Conservation (phyloP, 345 rosid genomes). For the Dipteronia dyeriana region DNA sequence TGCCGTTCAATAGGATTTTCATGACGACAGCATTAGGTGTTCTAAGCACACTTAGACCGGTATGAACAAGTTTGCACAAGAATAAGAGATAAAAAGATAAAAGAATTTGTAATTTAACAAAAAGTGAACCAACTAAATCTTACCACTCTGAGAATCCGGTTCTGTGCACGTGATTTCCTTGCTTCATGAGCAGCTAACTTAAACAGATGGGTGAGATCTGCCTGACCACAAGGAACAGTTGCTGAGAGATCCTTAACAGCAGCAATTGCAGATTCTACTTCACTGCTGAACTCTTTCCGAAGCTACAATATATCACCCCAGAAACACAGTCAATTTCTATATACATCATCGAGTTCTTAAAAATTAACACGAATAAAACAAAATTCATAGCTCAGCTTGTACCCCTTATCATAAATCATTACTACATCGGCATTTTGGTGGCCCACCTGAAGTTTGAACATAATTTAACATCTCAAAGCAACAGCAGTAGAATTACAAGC, state of each 20-base stretch:
- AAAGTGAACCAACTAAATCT: conserved; percentile 18
- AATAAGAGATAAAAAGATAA: background rate
- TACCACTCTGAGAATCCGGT: conserved; percentile 86
- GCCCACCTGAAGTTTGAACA: background rate
- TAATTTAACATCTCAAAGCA: background rate
- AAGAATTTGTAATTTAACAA: background rate
- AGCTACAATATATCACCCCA: conserved; percentile 40
- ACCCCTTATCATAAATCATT: background rate
- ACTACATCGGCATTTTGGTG: background rate
- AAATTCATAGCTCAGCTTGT: too few species aligned
- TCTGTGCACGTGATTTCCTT: conserved; percentile 62
- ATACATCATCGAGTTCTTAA: background rate
- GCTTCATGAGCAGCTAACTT: conserved; percentile 87
- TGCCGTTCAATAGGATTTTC: too few species aligned
- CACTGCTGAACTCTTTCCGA: conserved; percentile 77
- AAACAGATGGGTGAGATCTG: conserved; percentile 85
- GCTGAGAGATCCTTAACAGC: conserved; percentile 64
- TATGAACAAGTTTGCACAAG: background rate
- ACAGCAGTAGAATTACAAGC: background rate
- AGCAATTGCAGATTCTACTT: conserved; percentile 63
- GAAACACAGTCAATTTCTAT: conserved; percentile 8
- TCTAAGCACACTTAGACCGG: background rate
- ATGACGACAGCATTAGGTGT: background rate
- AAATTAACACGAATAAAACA: too few species aligned
- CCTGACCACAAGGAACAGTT: conserved; percentile 61